Conservation (phyloP, 75 land plant species). For the Picea glauca region DNA sequence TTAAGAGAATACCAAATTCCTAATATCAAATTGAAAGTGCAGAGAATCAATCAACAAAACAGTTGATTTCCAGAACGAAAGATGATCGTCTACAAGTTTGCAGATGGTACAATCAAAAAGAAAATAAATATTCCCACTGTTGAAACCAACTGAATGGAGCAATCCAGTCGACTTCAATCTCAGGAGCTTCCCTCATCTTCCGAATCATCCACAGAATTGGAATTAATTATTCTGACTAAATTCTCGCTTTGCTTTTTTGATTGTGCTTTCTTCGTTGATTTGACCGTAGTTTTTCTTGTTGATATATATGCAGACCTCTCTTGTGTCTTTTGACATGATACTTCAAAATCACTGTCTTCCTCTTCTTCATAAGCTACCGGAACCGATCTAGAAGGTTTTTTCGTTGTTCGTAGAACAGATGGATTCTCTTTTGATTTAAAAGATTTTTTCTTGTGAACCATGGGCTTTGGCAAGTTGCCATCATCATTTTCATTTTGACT, state of each 20-base stretch:
- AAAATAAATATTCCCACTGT: not conserved
- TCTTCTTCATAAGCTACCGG: conserved; percentile 3
- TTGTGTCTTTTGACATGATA: not conserved
- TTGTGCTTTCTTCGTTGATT: not conserved
- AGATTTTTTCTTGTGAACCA: not conserved
- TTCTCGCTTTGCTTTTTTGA: not conserved
- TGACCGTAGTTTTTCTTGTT: conserved; percentile 4
- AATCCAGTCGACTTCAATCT: not conserved
- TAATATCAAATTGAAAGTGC: not conserved
- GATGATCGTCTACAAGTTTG: not conserved
- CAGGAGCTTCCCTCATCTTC: not conserved
- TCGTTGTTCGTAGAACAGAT: not conserved
- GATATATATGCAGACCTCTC: not conserved
- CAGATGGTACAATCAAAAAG: not conserved
- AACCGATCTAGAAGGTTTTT: not conserved
- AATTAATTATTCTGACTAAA: not conserved
- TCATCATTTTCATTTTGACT: conserved; percentile 4
- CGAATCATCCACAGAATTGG: not conserved
- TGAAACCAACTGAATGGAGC: not conserved
- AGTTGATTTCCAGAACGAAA: not conserved
- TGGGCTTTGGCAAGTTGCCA: not conserved
- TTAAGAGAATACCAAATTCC: not conserved
- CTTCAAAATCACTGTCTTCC: conserved; percentile 9
- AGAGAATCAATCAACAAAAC: conserved; percentile 3
- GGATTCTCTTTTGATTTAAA: conserved; percentile 6